These are phyloP conservation scores for Colletotrichum australisinense DNA, from an alignment of 2,329 filamentous ascomycete species.

Conservation along the genomic window DNA sequence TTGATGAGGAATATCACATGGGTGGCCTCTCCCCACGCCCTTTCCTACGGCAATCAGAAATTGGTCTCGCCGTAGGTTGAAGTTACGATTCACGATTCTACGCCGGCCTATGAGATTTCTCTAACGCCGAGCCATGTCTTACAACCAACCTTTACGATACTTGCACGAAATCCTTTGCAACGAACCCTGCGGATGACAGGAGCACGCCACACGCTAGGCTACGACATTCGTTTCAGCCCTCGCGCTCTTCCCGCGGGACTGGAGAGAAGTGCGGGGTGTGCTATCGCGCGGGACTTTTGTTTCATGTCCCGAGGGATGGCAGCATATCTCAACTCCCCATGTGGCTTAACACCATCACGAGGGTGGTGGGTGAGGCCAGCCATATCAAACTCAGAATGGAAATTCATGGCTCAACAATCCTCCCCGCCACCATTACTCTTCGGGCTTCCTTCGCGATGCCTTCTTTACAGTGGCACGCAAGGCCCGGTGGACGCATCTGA, in stretches of 20 bases:
- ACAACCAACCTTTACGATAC: background rate
- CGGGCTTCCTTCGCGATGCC: background rate
- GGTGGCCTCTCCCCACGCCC: slow-evolving; percentile 63
- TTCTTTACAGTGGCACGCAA: background rate
- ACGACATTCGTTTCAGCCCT: slow-evolving; percentile 23
- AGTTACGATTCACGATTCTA: background rate
- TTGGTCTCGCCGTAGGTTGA: slow-evolving; percentile 68
- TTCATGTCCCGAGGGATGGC: slow-evolving; percentile 9
- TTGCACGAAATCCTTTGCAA: background rate
- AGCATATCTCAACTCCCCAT: background rate
- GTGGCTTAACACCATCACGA: slow-evolving; percentile 4
- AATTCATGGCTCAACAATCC: background rate
- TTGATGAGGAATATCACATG: slow-evolving; percentile 57
- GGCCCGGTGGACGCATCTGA: background rate
- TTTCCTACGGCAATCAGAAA: slow-evolving; percentile 57
- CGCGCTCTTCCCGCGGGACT: slow-evolving; percentile 29
- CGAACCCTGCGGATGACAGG: slow-evolving; percentile 1
- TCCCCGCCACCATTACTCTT: background rate
- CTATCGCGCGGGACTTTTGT: background rate
- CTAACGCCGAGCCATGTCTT: slow-evolving; percentile 1
- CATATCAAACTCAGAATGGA: background rate
- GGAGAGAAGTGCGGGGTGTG: slow-evolving; percentile 14
- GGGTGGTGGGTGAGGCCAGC: background rate
- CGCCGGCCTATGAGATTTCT: background rate
- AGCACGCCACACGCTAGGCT: background rate